These are phyloP conservation scores for Pleurotus sapidus DNA, from an alignment of 768 basidiomycete species.

Conservation along the genomic window DNA sequence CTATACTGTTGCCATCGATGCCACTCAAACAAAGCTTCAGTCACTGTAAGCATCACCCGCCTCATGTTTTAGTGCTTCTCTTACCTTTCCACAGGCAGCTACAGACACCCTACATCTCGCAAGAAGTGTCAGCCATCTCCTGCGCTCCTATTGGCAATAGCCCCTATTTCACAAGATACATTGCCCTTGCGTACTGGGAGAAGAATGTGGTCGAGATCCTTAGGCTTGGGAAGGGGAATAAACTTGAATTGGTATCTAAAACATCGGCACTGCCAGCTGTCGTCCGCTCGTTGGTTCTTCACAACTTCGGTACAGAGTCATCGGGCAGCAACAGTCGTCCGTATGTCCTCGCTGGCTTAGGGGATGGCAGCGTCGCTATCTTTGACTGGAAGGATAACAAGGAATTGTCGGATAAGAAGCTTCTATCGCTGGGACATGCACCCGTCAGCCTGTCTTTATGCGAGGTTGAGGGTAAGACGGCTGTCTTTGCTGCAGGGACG, in stretches of 20 bases:
- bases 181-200: slow-evolving; percentile 78
- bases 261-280: slow-evolving; percentile 36
- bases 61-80: no score
- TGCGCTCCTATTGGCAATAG: slow-evolving; percentile 52
- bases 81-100: slow-evolving; percentile 10
- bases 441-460: slow-evolving; percentile 65
- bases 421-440: slow-evolving; percentile 59
- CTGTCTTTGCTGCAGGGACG: slow-evolving; percentile 72
- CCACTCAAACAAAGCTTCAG: no score
- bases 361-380: slow-evolving; percentile 68
- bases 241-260: slow-evolving; percentile 27
- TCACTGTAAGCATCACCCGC: no score
- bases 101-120: slow-evolving; percentile 9
- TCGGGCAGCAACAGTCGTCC: slow-evolving; percentile 36
- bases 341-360: slow-evolving; percentile 71
- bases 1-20: slow-evolving; percentile 32
- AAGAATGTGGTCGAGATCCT: slow-evolving; percentile 62
- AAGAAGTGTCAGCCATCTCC: slow-evolving; percentile 71
- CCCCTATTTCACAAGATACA: slow-evolving; percentile 41
- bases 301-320: slow-evolving; percentile 52
- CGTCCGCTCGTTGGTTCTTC: slow-evolving; percentile 46
- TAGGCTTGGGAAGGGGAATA: slow-evolving; percentile 22
- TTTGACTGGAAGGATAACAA: slow-evolving; percentile 45
- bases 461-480: slow-evolving; percentile 45
- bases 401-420: slow-evolving; percentile 47